phyloP scores from a whole-genome alignment of 495 filamentous ascomycete genomes.

The Penicillium atrosanguineum region DNA sequence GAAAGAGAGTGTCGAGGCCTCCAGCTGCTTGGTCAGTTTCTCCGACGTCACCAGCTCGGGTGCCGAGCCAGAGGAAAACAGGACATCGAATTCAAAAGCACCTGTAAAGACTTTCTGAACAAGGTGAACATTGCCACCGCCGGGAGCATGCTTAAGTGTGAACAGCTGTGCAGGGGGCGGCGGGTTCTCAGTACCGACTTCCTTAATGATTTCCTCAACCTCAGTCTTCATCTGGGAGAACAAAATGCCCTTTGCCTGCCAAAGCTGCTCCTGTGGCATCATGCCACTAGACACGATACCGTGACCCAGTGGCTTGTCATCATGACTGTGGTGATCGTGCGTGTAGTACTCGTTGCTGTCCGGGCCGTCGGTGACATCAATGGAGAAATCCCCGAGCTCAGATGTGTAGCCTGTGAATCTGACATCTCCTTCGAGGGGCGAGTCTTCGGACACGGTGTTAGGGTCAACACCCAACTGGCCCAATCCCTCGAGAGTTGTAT shows the following conservation, averaged over 20 bases:
- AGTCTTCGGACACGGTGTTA: conserved; percentile 39
- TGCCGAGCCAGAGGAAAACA: conserved; percentile 81
- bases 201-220: conserved; percentile 64
- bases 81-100: conserved; percentile 86
- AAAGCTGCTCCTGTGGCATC: conserved; percentile 66
- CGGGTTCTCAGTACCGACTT: conserved; percentile 65
- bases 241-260: conserved; percentile 81
- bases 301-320: conserved; percentile 70
- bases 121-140: conserved; percentile 77
- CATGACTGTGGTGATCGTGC: conserved; percentile 59
- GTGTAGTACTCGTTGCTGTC: conserved; percentile 60
- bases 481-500: conserved; percentile 74
- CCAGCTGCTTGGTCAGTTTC: conserved; percentile 67
- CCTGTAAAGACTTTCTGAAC: conserved; percentile 94
- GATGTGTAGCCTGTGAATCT: conserved; percentile 69
- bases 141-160: conserved; percentile 67
- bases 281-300: conserved; percentile 71
- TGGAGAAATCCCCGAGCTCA: conserved; percentile 78
- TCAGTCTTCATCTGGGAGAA: conserved; percentile 75
- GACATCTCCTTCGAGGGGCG: conserved; percentile 71
- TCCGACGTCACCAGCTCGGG: conserved; percentile 59
- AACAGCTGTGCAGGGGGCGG: conserved; percentile 87
- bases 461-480: conserved; percentile 61
- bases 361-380: conserved; percentile 71
- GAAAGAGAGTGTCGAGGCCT: conserved; percentile 63